These are phyloP conservation scores for Fusarium tricinctum DNA, from an alignment of 2,329 filamentous ascomycete genomes.

Conservation along the genomic window DNA sequence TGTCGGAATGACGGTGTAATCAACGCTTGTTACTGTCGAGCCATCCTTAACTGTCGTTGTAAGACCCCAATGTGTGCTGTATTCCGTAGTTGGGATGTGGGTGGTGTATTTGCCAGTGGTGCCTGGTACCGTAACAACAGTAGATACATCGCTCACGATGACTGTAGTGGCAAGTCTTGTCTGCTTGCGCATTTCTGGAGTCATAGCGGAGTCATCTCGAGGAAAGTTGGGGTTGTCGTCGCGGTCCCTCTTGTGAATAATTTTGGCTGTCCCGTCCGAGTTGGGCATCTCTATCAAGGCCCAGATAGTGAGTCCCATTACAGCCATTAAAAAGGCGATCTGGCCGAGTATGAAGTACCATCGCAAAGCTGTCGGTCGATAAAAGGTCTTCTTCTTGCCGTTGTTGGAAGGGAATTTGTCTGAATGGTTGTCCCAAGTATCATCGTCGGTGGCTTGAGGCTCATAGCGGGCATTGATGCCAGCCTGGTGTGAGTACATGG, in stretches of 20 bases:
- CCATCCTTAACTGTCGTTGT: slow-evolving; percentile 32
- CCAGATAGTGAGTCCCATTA: slow-evolving; percentile 46
- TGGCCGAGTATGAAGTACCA: slow-evolving; percentile 46
- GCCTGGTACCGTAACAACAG: slow-evolving; percentile 38
- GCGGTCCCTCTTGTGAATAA: slow-evolving; percentile 33
- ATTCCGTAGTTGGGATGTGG: slow-evolving; percentile 30
- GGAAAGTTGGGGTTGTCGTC: slow-evolving; percentile 6
- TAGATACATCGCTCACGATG: slow-evolving; percentile 34
- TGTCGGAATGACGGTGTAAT: slow-evolving; percentile 28
- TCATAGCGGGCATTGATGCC: slow-evolving; percentile 43
- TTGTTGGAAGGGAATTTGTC: slow-evolving; percentile 29
- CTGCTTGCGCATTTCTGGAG: slow-evolving; percentile 2
- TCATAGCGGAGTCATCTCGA: slow-evolving; percentile 8
- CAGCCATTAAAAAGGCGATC: slow-evolving; percentile 35
- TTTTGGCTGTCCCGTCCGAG: slow-evolving; percentile 43
- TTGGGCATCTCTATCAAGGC: slow-evolving; percentile 45
- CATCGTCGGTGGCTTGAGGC: slow-evolving; percentile 45
- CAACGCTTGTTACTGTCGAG: slow-evolving; percentile 16
- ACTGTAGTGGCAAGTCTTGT: slow-evolving; percentile 33
- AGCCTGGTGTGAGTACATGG: slow-evolving; percentile 43
- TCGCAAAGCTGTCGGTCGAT: slow-evolving; percentile 46
- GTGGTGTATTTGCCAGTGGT: slow-evolving; percentile 44
- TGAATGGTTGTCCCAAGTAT: slow-evolving; percentile 36
- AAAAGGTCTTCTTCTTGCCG: slow-evolving; percentile 36
- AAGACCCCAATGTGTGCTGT: slow-evolving; percentile 22